phyloP scores from a whole-genome alignment of 1,284 basidiomycete species.

The Apiotrichum domesticum region DNA sequence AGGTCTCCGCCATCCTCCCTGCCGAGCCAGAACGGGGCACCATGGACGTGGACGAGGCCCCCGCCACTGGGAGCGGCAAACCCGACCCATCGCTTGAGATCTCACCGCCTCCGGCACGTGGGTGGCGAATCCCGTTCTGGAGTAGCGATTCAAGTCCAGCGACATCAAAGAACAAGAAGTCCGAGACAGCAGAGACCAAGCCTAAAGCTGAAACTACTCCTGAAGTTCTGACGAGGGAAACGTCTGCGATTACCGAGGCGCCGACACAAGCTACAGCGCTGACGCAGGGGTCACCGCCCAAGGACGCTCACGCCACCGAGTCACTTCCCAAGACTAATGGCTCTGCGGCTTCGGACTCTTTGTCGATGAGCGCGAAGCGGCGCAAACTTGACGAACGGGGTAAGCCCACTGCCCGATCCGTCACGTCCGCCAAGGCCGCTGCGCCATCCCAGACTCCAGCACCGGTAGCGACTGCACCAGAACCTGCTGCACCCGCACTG shows the following conservation, averaged over 20 bases:
- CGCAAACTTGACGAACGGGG: conserved; percentile 1
- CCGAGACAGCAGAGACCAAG: background rate
- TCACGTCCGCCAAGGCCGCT: background rate
- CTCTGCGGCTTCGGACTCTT: background rate
- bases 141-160: background rate
- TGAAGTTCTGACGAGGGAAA: background rate
- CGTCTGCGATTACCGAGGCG: too few relatives aligned
- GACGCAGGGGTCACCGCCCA: too few relatives aligned
- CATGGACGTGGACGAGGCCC: background rate
- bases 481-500: background rate
- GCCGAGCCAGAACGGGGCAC: background rate
- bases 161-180: background rate
- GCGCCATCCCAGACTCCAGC: background rate
- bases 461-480: background rate
- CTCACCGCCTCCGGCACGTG: background rate
- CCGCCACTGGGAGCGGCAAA: background rate
- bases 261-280: too few relatives aligned
- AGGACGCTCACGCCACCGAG: too few relatives aligned
- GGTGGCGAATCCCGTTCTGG: conserved; percentile 4
- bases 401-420: too few relatives aligned
- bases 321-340: background rate
- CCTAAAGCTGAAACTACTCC: background rate
- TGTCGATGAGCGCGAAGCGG: conserved; percentile 1
- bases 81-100: background rate
- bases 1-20: background rate